A percentile compares a stretch with the other conserved stretches of the same genome.
Conservation (phyloP, 805 yeast species). For the Candida oleophila region DNA sequence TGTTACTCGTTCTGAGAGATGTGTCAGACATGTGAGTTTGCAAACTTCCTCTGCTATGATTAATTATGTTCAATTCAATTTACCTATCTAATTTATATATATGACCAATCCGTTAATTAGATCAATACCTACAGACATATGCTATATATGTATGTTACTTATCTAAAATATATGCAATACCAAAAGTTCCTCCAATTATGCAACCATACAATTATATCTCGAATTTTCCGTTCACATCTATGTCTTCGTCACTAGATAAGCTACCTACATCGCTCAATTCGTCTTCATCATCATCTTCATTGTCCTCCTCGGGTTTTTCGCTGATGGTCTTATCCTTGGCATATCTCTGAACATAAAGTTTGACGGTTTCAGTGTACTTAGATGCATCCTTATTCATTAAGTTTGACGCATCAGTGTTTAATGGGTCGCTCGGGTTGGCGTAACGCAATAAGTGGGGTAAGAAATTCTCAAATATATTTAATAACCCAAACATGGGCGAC, state of each 20-base stretch:
- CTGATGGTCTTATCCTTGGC: constrained; percentile 48
- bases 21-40: neutral
- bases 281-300: constrained; percentile 34
- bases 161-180: constrained; percentile 6
- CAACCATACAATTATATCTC: constrained; percentile 17
- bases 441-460: constrained; percentile 87
- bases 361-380: constrained; percentile 67
- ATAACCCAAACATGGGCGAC: constrained; percentile 95
- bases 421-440: constrained; percentile 93
- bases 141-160: neutral
- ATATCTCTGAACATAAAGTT: constrained; percentile 68
- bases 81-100: neutral
- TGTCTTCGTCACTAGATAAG: constrained; percentile 48
- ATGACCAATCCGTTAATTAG: neutral
- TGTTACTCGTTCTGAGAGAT: neutral
- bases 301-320: constrained; percentile 27
- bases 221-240: constrained; percentile 18
- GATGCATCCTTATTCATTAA: constrained; percentile 68
- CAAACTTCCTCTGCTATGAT: neutral
- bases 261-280: constrained; percentile 51
- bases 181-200: constrained; percentile 30
- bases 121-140: neutral
- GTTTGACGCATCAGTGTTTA: constrained; percentile 86
- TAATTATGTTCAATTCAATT: neutral
- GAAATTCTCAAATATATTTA: constrained; percentile 89